phyloP scores from a whole-genome alignment of 140 eudicot genomes.

The Stevia rebaudiana region DNA sequence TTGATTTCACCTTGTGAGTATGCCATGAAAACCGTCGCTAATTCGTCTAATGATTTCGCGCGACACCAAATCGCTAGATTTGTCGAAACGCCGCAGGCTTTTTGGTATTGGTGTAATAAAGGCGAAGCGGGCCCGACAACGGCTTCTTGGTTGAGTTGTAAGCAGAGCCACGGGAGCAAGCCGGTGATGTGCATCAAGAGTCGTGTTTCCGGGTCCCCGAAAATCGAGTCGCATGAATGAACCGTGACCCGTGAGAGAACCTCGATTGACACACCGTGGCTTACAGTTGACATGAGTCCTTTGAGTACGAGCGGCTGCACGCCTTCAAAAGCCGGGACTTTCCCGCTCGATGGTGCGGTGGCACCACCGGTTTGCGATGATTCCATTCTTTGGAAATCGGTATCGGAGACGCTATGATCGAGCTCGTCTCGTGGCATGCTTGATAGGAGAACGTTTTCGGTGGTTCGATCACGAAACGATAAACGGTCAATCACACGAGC shows the following conservation, averaged over 20 bases:
- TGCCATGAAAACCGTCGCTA: constrained; percentile 77
- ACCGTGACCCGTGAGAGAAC: constrained; percentile 87
- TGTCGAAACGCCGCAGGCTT: constrained; percentile 75
- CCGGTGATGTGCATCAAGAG: constrained; percentile 94
- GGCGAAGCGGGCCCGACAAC: constrained; percentile 57
- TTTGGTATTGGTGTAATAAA: constrained; percentile 58
- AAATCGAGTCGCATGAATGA: constrained; percentile 87
- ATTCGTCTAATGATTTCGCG: constrained; percentile 63
- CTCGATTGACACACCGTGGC: constrained; percentile 85
- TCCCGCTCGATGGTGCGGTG: constrained; percentile 38
- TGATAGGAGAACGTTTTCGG: constrained; percentile 90
- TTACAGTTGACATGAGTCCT: constrained; percentile 95
- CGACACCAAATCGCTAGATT: constrained; percentile 87
- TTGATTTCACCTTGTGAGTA: constrained; percentile 79
- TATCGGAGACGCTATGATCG: constrained; percentile 52
- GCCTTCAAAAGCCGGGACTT: constrained; percentile 86
- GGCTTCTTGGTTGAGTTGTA: constrained; percentile 79
- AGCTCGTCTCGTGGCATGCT: constrained; percentile 98
- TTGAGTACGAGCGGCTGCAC: constrained; percentile 98
- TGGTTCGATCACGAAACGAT: constrained; percentile 89
- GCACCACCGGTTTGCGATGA: constrained; percentile 51
- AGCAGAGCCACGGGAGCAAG: constrained; percentile 91
- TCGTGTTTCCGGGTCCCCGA: constrained; percentile 87
- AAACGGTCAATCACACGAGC: constrained; percentile 87
- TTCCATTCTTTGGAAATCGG: constrained; percentile 70